Evolutionary conservation across 2,329 filamentous ascomycete genomes (phyloP).

Genomic region (Myriosclerotinia duriaeana): DNA sequence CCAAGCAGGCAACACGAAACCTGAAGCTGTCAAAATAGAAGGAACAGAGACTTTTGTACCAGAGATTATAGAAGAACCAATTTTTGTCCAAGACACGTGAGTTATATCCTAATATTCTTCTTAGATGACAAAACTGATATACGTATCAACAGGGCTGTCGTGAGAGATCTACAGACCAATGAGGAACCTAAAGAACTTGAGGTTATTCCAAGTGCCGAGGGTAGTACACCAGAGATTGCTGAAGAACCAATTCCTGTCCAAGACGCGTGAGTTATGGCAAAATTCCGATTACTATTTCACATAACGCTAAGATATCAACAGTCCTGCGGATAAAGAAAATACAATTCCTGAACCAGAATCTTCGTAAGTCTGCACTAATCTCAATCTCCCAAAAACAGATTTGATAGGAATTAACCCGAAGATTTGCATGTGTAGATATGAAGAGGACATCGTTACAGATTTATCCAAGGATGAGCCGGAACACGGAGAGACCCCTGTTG

Average conservation of each 20-base stretch:
- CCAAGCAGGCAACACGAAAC: not conserved
- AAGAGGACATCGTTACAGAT: not conserved
- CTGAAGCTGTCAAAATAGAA: not conserved
- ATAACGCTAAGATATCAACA: not conserved
- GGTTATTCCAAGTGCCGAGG: no score
- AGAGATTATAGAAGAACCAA: not conserved
- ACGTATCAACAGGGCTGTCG: not conserved
- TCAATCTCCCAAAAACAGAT: not conserved
- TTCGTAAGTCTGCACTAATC: not conserved
- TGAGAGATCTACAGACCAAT: not conserved
- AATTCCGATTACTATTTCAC: no score
- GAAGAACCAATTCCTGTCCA: not conserved
- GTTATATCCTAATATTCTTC: not conserved
- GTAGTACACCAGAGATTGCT: not conserved
- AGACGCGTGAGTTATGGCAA: not conserved
- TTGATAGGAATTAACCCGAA: conserved; percentile 9
- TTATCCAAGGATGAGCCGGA: not conserved
- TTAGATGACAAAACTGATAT: not conserved
- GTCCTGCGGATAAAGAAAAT: not conserved
- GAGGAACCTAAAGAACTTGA: not conserved
- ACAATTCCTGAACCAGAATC: not conserved
- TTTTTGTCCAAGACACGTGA: not conserved
- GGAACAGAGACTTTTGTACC: no score
- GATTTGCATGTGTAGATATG: not conserved
- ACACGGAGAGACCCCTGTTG: not conserved